A percentile compares a stretch with the other conserved stretches of the same genome.
Evolutionary conservation across 2,329 filamentous ascomycete species (phyloP).

Genomic region (Exophiala oligosperma): DNA sequence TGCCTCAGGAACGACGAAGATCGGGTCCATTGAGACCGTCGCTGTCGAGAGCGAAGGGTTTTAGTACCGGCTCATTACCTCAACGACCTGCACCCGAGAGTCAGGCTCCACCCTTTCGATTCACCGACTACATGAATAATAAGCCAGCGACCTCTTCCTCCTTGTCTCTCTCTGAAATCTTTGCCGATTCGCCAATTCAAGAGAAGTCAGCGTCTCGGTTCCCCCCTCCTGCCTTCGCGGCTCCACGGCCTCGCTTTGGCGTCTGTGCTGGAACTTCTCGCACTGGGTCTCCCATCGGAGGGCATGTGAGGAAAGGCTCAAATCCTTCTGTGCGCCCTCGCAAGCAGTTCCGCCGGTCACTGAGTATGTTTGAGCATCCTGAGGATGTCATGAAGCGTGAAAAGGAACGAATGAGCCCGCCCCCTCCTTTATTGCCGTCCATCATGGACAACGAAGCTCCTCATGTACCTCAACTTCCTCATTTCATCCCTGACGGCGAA

Average conservation of each 20-base stretch:
- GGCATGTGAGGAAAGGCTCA: conserved; percentile 69
- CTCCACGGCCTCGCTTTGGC: conserved; percentile 20
- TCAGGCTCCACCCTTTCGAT: conserved; percentile 72
- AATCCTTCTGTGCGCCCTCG: conserved; percentile 74
- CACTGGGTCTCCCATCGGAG: conserved; percentile 73
- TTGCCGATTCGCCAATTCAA: conserved; percentile 74
- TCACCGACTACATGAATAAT: conserved; percentile 52
- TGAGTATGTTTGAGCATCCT: conserved; percentile 97
- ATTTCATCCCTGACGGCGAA: conserved; percentile 77
- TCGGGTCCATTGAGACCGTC: conserved; percentile 71
- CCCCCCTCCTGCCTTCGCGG: conserved; percentile 35
- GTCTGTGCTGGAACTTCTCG: conserved; percentile 39
- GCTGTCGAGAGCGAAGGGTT: conserved; percentile 71
- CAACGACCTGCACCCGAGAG: conserved; percentile 62
- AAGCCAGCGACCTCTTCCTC: conserved; percentile 57
- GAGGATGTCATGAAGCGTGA: conserved; percentile 84
- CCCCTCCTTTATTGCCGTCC: conserved; percentile 60
- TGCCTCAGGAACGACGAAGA: conserved; percentile 54
- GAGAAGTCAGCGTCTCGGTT: conserved; percentile 18
- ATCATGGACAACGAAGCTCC: conserved; percentile 80
- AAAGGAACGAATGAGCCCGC: conserved; percentile 54
- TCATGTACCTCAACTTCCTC: conserved; percentile 66
- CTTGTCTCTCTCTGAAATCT: conserved; percentile 76
- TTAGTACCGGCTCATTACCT: conserved; percentile 66
- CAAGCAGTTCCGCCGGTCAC: conserved; percentile 84